Conservation (phyloP, 306 rosid species). For the Quercus parvula region DNA sequence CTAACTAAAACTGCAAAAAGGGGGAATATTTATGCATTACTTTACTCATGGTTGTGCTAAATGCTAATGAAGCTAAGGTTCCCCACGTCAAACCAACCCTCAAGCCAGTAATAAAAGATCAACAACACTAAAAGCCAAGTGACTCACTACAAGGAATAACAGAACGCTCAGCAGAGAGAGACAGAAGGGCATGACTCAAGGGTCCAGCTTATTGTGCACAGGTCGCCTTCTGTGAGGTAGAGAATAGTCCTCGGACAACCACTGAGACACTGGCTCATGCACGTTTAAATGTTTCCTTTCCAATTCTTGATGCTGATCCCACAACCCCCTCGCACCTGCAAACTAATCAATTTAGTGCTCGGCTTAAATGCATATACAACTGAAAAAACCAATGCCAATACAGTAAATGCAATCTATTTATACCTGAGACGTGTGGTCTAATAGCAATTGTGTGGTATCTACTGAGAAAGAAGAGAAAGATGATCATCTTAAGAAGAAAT, state of each 20-base stretch:
- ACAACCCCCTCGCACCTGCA: constrained; percentile 18
- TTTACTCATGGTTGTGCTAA: neutral
- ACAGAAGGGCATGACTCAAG: neutral
- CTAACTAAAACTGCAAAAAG: neutral
- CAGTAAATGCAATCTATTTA: neutral
- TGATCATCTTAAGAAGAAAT: constrained; percentile 14
- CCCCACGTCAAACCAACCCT: neutral
- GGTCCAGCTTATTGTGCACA: constrained; percentile 32
- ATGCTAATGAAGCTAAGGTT: neutral
- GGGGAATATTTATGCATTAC: neutral
- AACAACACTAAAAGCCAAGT: neutral
- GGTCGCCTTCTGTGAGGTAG: constrained; percentile 24
- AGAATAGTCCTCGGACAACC: constrained; percentile 37
- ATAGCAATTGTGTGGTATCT: constrained; percentile 7
- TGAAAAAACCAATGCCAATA: neutral
- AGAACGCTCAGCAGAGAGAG: neutral
- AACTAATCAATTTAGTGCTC: neutral
- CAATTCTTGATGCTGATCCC: neutral
- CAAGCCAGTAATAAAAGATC: neutral
- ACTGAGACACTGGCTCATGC: constrained; percentile 1
- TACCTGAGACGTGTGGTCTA: constrained; percentile 26
- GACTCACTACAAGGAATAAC: neutral
- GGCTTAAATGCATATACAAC: neutral
- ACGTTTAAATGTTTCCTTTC: neutral
- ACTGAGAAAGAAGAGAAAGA: constrained; percentile 23